Conservation (phyloP, 108 stramenopile species). For the Cyclotella baltica region DNA sequence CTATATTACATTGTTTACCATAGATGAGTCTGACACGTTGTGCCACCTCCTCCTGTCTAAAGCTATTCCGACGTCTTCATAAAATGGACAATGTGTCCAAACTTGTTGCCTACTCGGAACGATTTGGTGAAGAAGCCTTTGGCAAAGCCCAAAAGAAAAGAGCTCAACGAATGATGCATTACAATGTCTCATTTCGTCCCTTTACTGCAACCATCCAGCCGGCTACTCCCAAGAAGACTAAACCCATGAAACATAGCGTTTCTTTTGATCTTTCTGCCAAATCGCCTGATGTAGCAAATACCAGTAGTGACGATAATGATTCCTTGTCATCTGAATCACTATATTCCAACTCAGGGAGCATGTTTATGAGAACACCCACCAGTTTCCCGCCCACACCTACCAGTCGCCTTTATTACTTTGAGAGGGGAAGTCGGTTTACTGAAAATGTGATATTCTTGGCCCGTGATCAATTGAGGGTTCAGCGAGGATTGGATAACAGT, state of each 20-base stretch:
- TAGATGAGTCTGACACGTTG: neutral
- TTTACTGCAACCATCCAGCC: slow-evolving; percentile 86
- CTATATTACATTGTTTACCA: too few species aligned
- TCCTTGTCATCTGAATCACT: slow-evolving; percentile 57
- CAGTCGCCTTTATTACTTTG: slow-evolving; percentile 88
- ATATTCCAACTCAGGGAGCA: slow-evolving; percentile 54
- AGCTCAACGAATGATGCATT: slow-evolving; percentile 90
- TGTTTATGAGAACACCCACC: slow-evolving; percentile 97
- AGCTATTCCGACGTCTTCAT: slow-evolving; percentile 68
- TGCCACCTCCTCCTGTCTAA: neutral
- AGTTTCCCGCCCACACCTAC: slow-evolving; percentile 95
- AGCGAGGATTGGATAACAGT: slow-evolving; percentile 72
- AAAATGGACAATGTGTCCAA: slow-evolving; percentile 75
- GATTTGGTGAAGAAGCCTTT: slow-evolving; percentile 70
- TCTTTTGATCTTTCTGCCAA: slow-evolving; percentile 29
- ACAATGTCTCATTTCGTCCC: slow-evolving; percentile 82
- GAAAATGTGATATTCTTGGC: slow-evolving; percentile 96
- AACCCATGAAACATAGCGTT: slow-evolving; percentile 38
- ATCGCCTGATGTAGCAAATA: slow-evolving; percentile 10
- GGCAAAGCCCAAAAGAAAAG: slow-evolving; percentile 67
- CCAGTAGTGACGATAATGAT: slow-evolving; percentile 38
- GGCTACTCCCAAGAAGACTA: slow-evolving; percentile 22
- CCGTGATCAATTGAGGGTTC: slow-evolving; percentile 91
- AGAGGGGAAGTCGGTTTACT: slow-evolving; percentile 79
- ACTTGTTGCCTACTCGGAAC: slow-evolving; percentile 75